Evolutionary conservation across 306 rosid species (phyloP).

Genomic region (Sindora glabra): DNA sequence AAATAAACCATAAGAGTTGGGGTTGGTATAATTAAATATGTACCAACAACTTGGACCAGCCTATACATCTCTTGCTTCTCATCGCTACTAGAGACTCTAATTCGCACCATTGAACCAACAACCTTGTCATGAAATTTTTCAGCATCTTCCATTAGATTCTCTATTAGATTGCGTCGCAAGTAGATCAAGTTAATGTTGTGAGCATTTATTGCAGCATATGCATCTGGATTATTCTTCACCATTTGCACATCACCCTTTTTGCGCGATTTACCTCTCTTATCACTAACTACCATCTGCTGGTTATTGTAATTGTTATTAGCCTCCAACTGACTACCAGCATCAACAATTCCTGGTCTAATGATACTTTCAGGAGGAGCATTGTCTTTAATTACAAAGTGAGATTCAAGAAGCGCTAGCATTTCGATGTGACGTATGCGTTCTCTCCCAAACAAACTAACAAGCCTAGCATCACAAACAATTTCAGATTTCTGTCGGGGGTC

Average conservation of each 20-base stretch:
- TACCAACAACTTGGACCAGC: constrained; percentile 96
- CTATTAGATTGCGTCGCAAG: constrained; percentile 64
- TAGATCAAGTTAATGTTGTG: constrained; percentile 78
- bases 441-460: constrained; percentile 66
- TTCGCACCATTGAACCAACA: constrained; percentile 86
- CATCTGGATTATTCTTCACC: constrained; percentile 37
- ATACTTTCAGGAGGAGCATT: constrained; percentile 22
- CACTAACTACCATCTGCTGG: constrained; percentile 32
- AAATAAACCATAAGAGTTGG: constrained; percentile 1
- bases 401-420: constrained; percentile 80
- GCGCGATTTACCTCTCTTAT: constrained; percentile 43
- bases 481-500: constrained; percentile 70
- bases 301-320: constrained; percentile 28
- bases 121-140: constrained; percentile 63
- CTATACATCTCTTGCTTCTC: constrained; percentile 79
- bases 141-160: constrained; percentile 47
- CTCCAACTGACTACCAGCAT: constrained; percentile 40
- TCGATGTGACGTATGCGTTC: constrained; percentile 61
- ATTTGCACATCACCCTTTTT: constrained; percentile 37
- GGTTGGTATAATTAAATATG: constrained; percentile 1
- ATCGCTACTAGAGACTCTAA: constrained; percentile 58
- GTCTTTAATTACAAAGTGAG: constrained; percentile 58
- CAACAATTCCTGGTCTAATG: constrained; percentile 27
- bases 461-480: constrained; percentile 74
- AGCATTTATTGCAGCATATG: constrained; percentile 71